These are phyloP conservation scores for Globisporangium canariense DNA, from an alignment of 352 stramenopile genomes.

Conservation along the genomic window DNA sequence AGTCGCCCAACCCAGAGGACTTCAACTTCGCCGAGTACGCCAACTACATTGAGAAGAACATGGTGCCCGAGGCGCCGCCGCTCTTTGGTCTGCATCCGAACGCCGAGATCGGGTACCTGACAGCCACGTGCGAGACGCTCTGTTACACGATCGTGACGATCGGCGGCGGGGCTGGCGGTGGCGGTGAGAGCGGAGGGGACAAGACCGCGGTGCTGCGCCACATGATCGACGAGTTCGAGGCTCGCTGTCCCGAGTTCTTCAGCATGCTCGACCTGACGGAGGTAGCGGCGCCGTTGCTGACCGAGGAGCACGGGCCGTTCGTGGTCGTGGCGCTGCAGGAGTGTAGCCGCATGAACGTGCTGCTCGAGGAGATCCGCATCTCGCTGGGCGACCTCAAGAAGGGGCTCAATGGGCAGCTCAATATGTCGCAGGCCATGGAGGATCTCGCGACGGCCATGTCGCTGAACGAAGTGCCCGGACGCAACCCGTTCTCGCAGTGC, in stretches of 20 bases:
- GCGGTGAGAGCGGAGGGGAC: slow-evolving; percentile 61
- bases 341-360: slow-evolving; percentile 92
- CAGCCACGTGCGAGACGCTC: slow-evolving; percentile 87
- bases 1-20: slow-evolving; percentile 84
- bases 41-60: slow-evolving; percentile 93
- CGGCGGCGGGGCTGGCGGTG: slow-evolving; percentile 60
- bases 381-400: slow-evolving; percentile 94
- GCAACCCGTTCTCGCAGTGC: slow-evolving; percentile 95
- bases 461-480: slow-evolving; percentile 92
- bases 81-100: slow-evolving; percentile 95
- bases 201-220: slow-evolving; percentile 73
- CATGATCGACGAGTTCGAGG: slow-evolving; percentile 90
- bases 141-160: slow-evolving; percentile 94
- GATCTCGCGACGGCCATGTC: slow-evolving; percentile 90
- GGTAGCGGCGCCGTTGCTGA: slow-evolving; percentile 84
- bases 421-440: slow-evolving; percentile 95
- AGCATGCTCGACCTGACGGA: slow-evolving; percentile 91
- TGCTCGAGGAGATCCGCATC: slow-evolving; percentile 89
- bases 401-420: slow-evolving; percentile 93
- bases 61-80: slow-evolving; percentile 90
- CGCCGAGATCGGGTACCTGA: slow-evolving; percentile 95
- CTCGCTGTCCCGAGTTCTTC: slow-evolving; percentile 89
- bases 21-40: slow-evolving; percentile 83
- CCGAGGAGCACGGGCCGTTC: slow-evolving; percentile 88
- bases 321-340: slow-evolving; percentile 95